phyloP scores from a whole-genome alignment of 805 yeast species.

The Candida taoyuanica region DNA sequence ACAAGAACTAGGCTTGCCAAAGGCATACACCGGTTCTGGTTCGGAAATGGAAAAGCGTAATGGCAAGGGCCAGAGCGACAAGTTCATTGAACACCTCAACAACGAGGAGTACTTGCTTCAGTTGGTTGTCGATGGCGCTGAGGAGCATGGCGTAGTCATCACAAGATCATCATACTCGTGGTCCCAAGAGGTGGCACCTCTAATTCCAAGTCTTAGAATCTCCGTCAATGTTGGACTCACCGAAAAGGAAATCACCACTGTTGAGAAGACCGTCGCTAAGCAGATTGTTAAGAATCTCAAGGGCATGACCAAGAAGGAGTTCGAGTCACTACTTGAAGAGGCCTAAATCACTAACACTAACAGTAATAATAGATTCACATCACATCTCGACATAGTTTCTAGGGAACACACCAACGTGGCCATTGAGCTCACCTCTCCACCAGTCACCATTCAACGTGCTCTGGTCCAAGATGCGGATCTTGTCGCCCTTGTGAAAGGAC shows the following conservation, averaged over 20 bases:
- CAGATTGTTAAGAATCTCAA: conserved; percentile 6
- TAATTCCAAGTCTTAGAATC: conserved; percentile 56
- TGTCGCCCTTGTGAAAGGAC: conserved; percentile 38
- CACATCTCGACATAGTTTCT: conserved; percentile 16
- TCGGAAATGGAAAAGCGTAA: conserved; percentile 26
- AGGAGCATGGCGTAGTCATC: conserved; percentile 52
- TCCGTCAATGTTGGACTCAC: conserved; percentile 44
- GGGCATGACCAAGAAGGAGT: conserved; percentile 8
- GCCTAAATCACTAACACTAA: conserved; percentile 3
- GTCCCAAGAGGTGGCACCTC: conserved; percentile 70
- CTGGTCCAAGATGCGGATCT: conserved; percentile 33
- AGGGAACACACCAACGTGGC: conserved; percentile 21
- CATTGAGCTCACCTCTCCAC: conserved; percentile 25
- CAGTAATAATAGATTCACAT: neutral
- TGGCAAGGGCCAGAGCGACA: conserved; percentile 30
- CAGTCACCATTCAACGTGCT: conserved; percentile 14
- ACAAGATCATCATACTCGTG: conserved; percentile 59
- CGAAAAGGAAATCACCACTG: conserved; percentile 39
- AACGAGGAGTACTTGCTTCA: conserved; percentile 61
- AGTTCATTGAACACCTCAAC: conserved; percentile 33
- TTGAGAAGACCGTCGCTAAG: conserved; percentile 35
- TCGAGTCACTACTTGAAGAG: conserved; percentile 3
- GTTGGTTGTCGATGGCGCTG: conserved; percentile 53
- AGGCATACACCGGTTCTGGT: conserved; percentile 27
- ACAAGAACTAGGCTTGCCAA: conserved; percentile 42